These are phyloP conservation scores for Phaffia tasmanica DNA, from an alignment of 768 basidiomycete genomes.

Conservation along the genomic window DNA sequence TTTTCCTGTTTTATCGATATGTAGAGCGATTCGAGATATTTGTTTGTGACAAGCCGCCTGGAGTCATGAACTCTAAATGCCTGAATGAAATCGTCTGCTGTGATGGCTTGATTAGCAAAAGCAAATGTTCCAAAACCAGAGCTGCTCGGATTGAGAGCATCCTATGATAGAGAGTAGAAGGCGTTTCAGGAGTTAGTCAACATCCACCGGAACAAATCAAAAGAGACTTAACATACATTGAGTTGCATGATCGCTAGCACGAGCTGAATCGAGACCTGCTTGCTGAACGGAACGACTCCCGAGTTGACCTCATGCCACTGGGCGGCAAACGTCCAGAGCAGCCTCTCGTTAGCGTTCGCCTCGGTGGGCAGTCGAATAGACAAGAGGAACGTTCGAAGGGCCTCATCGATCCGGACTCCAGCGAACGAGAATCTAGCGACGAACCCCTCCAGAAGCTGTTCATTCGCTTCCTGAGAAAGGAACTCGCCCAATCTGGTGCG, in stretches of 20 bases:
- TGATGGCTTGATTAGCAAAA: slow-evolving; percentile 41
- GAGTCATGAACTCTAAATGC: slow-evolving; percentile 72
- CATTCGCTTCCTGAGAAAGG: slow-evolving; percentile 61
- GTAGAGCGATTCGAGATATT: slow-evolving; percentile 32
- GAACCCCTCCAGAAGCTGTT: slow-evolving; percentile 66
- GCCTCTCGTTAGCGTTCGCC: slow-evolving; percentile 47
- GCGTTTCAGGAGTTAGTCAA: neutral
- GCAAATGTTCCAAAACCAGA: slow-evolving; percentile 34
- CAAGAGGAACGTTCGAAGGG: slow-evolving; percentile 76
- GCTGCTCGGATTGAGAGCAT: slow-evolving; percentile 52
- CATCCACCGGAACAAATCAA: neutral
- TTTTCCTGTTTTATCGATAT: slow-evolving; percentile 42
- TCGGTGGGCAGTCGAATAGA: slow-evolving; percentile 58
- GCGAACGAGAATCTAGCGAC: slow-evolving; percentile 78
- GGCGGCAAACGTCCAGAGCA: slow-evolving; percentile 72
- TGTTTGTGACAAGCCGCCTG: slow-evolving; percentile 57
- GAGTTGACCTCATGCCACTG: slow-evolving; percentile 87
- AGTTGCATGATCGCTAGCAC: slow-evolving; percentile 74
- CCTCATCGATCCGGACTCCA: slow-evolving; percentile 73
- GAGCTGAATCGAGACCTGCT: slow-evolving; percentile 63
- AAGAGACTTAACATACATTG: slow-evolving; percentile 40
- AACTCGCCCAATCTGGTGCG: slow-evolving; percentile 59
- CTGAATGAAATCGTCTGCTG: slow-evolving; percentile 65
- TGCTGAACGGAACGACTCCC: slow-evolving; percentile 60
- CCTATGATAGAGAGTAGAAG: slow-evolving; percentile 32